Base-by-base conservation (phyloP, 306 rosid genomes). In the Lathyrus tuberosus region DNA sequence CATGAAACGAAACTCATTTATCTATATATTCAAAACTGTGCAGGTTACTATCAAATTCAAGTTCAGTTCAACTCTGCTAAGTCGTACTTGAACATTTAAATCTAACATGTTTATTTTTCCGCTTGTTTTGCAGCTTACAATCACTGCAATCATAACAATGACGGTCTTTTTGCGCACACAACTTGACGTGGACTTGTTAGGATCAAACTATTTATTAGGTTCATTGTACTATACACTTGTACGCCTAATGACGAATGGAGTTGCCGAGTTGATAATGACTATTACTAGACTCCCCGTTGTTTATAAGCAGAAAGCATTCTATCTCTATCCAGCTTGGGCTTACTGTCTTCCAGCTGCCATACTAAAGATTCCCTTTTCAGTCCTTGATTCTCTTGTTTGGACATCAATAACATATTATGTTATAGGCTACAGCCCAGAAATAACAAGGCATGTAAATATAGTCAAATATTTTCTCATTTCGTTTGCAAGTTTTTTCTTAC, bases 241-340 rank as follows among this genome's bases (percentile, higher is more conserved):
- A 44, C 84, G 91, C 56, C 86, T 90, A 76, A 76, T 88, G 73
- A 84, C 85, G 14, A 89, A 88, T 78, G 96, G 96, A n/a, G 79
- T 88, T 76, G 89, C 96, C 2, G 96, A 90, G 83, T 68, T 90
- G 65, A 56, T 84, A 69, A 64, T 90, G 89, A 90, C 91, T 43
- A 76, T 86, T 73, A 65, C 82, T 22, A 83, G 95, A 78, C 82
- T 90, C 59, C 86, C 89, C 2, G 82, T 85, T 72, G 83, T 82
- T 58, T 76, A 82, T 79, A 85, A 85, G 83, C 86, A 85, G 78
- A 85, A 75, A 37, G 82, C 65, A 42, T 85, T 85, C 79, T 85
- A 77, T 77, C 81, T 85, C 31, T 82, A 85, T 78, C 86, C 89
- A 51, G 84, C 89, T 13, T 85, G 89, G 89, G 86, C 89, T 18